Evolutionary conservation across 371 early-diverging fungal genomes (phyloP), one percentile per base, ranked within the genome.

Genomic region (Mycotypha africana): DNA sequence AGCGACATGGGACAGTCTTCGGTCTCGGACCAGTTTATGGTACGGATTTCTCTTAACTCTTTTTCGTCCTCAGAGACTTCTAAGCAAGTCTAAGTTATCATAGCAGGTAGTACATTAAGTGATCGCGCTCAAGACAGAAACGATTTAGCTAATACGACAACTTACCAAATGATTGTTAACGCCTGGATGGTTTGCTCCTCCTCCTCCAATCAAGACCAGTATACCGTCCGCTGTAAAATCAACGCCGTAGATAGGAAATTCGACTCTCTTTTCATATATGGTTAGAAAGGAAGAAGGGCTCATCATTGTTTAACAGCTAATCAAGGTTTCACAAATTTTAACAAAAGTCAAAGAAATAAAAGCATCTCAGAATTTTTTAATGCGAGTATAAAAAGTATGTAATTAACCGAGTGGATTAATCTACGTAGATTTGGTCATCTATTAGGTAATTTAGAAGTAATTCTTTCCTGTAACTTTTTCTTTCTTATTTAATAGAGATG

Each of bases 1-100:
- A 86, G 55, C 3, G 82, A 81, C 66, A 80, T 84, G 9, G 83
- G 82, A 5, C 82, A 78, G 47, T 83, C 84, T 47, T 83, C 82
- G 1, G 65, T 70, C 32, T 67, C 67, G 37, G 70, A 71, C 21
- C 60, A 26, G 19, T 25, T 11, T 3, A 55, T 17, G 4, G 43
- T 34, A 25, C 44, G 23, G 2, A 42, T 14, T 24, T 44, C 39
- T 2, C 17, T n/a, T 16, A 47, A 11, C n/a, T 30, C 11, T 23
- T 37, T 34, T 28, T 33, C 47, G 6, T 30, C 33, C 20, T 37
- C 45, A 30, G 58, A 30, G 2, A 60, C 26, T 8, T 25, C 25
- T 31, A 62, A 58, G 3, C 53, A 41, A 19, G 53, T 42, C 68
- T 67, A 39, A 20, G 23, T 33, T 9, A 5, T 14, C 7, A 33